phyloP scores from a whole-genome alignment of 257 asterid genomes.

The Jasminum sambac region DNA sequence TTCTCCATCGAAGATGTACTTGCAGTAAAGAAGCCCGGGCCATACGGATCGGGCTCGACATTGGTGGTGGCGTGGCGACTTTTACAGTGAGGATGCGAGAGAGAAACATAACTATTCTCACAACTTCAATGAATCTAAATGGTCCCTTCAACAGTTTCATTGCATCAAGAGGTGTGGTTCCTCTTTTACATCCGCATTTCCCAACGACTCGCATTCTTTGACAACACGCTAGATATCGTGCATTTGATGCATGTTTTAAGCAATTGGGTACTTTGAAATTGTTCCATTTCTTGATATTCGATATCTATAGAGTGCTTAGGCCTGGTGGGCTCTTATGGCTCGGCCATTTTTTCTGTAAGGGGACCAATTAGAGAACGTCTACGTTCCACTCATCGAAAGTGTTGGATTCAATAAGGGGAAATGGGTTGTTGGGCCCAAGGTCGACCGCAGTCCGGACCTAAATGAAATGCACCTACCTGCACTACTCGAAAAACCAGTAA shows the following conservation, averaged over 20 bases:
- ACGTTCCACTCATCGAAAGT: slow-evolving; percentile 60
- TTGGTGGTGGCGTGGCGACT: slow-evolving; percentile 80
- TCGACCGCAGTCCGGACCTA: slow-evolving; percentile 55
- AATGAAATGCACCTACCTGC: slow-evolving; percentile 72
- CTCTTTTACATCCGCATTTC: slow-evolving; percentile 65
- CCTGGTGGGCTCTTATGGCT: slow-evolving; percentile 78
- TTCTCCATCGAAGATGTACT: slow-evolving; percentile 67
- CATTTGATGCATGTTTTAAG: slow-evolving; percentile 74
- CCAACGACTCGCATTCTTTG: slow-evolving; percentile 74
- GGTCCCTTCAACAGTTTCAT: slow-evolving; percentile 72
- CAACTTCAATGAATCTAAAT: slow-evolving; percentile 64
- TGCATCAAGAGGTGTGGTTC: slow-evolving; percentile 68
- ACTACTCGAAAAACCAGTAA: slow-evolving; percentile 61
- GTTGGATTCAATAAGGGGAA: slow-evolving; percentile 56
- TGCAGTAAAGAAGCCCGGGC: slow-evolving; percentile 48
- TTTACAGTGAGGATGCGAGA: slow-evolving; percentile 75
- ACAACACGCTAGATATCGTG: slow-evolving; percentile 62
- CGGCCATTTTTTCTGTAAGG: slow-evolving; percentile 68
- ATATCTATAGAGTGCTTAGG: slow-evolving; percentile 61
- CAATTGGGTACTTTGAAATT: slow-evolving; percentile 63
- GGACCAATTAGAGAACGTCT: slow-evolving; percentile 47
- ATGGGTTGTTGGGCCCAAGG: slow-evolving; percentile 60
- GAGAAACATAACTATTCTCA: slow-evolving; percentile 51
- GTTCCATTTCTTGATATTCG: slow-evolving; percentile 61
- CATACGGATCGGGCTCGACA: slow-evolving; percentile 64